Conservation (phyloP, 2,329 filamentous ascomycete species). For the Fusarium albosuccineum region DNA sequence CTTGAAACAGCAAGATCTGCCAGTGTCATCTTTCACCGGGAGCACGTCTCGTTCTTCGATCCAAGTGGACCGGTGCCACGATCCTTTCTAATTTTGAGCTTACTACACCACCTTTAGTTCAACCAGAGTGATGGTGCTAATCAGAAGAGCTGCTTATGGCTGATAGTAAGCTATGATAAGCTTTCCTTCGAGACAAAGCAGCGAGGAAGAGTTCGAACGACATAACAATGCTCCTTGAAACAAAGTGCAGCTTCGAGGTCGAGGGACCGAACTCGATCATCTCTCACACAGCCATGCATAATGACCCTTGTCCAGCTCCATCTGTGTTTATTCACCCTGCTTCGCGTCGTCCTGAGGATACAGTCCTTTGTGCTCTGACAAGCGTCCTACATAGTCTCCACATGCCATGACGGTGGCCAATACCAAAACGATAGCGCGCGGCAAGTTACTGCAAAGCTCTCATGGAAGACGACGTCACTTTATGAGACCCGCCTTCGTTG, state of each 20-base stretch:
- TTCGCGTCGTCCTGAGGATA: constrained; percentile 7
- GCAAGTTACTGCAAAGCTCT: constrained; percentile 29
- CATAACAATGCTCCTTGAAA: not conserved
- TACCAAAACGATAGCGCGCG: constrained; percentile 32
- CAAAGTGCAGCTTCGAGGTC: not conserved
- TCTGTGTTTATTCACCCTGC: not conserved
- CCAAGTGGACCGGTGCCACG: constrained; percentile 2
- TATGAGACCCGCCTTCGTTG: constrained; percentile 22
- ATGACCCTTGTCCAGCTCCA: not conserved
- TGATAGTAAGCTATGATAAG: not conserved
- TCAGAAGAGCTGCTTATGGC: not conserved
- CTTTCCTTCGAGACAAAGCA: not conserved
- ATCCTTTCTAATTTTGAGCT: not conserved
- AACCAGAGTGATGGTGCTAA: not conserved
- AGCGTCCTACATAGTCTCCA: not conserved
- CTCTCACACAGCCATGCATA: not conserved
- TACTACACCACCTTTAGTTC: not conserved
- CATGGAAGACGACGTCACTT: constrained; percentile 23
- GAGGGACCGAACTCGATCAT: not conserved
- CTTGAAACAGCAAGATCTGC: constrained; percentile 13
- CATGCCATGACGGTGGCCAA: constrained; percentile 4
- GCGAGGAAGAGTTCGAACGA: not conserved
- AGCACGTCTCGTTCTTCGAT: constrained; percentile 1
- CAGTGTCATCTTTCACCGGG: constrained; percentile 2
- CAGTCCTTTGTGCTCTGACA: constrained; percentile 14